Evolutionary conservation across 208 protist genomes (phyloP).

Genomic region (Trypanosoma lewisi): DNA sequence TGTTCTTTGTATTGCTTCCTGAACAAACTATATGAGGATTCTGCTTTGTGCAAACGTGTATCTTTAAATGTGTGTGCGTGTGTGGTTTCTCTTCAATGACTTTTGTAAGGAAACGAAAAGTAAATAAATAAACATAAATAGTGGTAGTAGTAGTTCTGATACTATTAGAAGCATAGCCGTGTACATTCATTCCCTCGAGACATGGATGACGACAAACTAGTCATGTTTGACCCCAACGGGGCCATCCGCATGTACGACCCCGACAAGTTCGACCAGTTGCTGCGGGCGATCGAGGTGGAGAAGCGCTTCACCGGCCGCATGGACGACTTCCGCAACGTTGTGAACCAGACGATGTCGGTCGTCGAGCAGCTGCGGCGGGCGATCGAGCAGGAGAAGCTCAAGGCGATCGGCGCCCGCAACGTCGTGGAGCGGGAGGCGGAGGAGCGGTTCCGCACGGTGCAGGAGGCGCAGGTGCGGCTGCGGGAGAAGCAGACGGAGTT

Average conservation of each 20-base stretch:
- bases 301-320: constrained; percentile 75
- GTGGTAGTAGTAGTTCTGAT: too few species aligned
- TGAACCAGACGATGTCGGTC: constrained; percentile 79
- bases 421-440: constrained; percentile 89
- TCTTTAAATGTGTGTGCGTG: too few species aligned
- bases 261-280: constrained; percentile 84
- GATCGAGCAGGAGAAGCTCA: constrained; percentile 87
- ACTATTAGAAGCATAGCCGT: too few species aligned
- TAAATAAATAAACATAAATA: too few species aligned
- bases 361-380: constrained; percentile 72
- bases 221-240: constrained; percentile 89
- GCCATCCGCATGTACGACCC: constrained; percentile 90
- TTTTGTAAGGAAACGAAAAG: too few species aligned
- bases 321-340: constrained; percentile 81
- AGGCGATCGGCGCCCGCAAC: constrained; percentile 82
- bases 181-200: neutral
- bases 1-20: too few species aligned
- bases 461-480: constrained; percentile 81
- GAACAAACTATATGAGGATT: too few species aligned
- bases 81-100: too few species aligned
- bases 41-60: too few species aligned
- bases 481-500: constrained; percentile 89
- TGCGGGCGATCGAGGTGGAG: constrained; percentile 72
- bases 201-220: constrained; percentile 83
- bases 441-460: constrained; percentile 65